Evolutionary conservation across 179 eudicot genomes (phyloP).

Genomic region (Silene noctiflora): DNA sequence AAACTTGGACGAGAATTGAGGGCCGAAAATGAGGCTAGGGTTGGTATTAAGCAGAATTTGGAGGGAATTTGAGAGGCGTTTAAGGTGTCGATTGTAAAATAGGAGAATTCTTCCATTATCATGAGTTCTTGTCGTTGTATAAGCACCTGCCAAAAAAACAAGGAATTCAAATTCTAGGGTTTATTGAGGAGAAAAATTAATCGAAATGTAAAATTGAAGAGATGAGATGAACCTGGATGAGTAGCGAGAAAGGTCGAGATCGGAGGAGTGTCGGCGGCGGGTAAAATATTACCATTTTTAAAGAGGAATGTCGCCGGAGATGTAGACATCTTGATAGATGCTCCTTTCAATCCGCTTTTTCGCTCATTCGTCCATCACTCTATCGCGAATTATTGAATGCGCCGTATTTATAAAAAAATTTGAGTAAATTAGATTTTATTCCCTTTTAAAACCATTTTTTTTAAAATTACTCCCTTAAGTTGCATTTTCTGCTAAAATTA

Average conservation of each 20-base stretch:
- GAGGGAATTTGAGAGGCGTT: conserved; percentile 62
- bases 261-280: conserved; percentile 45
- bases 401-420: no score
- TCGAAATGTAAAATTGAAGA: neutral
- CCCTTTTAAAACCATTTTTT: no score
- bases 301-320: conserved; percentile 39
- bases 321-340: conserved; percentile 23
- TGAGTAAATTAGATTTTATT: no score
- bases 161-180: conserved; percentile 10
- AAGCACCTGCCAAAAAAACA: conserved; percentile 56
- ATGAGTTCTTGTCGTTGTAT: conserved; percentile 91
- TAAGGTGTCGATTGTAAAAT: conserved; percentile 77
- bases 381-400: no score
- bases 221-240: conserved; percentile 43
- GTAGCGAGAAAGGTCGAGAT: conserved; percentile 63
- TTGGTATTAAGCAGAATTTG: conserved; percentile 39
- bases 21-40: conserved; percentile 49
- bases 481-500: no score
- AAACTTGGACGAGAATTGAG: conserved; percentile 15
- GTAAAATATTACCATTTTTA: conserved; percentile 50
- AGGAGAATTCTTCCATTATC: conserved; percentile 46
- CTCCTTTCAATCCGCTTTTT: neutral
- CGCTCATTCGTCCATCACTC: neutral
- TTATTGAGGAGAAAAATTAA: neutral
- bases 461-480: no score